Evolutionary conservation across 2,329 filamentous ascomycete genomes (phyloP).

Genomic region (Beauveria bassiana): DNA sequence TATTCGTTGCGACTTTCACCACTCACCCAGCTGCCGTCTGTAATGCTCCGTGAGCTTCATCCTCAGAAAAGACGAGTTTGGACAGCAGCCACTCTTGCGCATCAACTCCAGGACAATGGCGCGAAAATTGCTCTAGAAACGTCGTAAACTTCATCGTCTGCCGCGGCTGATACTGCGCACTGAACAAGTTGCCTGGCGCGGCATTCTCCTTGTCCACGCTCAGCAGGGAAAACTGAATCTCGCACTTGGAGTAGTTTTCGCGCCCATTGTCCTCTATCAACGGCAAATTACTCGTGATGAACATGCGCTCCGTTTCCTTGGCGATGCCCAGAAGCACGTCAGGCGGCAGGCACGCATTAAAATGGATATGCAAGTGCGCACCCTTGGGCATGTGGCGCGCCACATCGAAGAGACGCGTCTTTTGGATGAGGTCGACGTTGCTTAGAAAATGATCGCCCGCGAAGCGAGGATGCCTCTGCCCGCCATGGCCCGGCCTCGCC

Average conservation of each 20-base stretch:
- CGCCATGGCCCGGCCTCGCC: constrained; percentile 28
- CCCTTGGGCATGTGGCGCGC: constrained; percentile 60
- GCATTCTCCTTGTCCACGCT: constrained; percentile 22
- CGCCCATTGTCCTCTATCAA: constrained; percentile 33
- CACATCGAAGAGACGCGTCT: constrained; percentile 50
- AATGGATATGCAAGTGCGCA: constrained; percentile 66
- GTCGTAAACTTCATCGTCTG: constrained; percentile 35
- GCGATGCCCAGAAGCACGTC: constrained; percentile 48
- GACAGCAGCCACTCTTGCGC: constrained; percentile 47
- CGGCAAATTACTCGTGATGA: constrained; percentile 51
- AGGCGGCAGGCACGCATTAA: constrained; percentile 65
- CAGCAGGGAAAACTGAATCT: constrained; percentile 55
- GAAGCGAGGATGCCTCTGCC: constrained; percentile 38
- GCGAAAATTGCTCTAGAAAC: constrained; percentile 31
- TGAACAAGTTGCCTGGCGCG: constrained; percentile 40
- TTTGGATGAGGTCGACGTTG: constrained; percentile 44
- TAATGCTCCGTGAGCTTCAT: constrained; percentile 47
- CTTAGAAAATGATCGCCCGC: constrained; percentile 51
- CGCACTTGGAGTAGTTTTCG: constrained; percentile 42
- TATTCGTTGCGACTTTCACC: not conserved
- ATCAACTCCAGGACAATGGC: constrained; percentile 18
- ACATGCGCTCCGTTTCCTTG: constrained; percentile 56
- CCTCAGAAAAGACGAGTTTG: constrained; percentile 55
- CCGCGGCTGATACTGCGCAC: constrained; percentile 35
- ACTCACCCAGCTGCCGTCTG: constrained; percentile 48